phyloP scores from a whole-genome alignment of 2,329 filamentous ascomycete species.

The Gaeumannomyces tritici region DNA sequence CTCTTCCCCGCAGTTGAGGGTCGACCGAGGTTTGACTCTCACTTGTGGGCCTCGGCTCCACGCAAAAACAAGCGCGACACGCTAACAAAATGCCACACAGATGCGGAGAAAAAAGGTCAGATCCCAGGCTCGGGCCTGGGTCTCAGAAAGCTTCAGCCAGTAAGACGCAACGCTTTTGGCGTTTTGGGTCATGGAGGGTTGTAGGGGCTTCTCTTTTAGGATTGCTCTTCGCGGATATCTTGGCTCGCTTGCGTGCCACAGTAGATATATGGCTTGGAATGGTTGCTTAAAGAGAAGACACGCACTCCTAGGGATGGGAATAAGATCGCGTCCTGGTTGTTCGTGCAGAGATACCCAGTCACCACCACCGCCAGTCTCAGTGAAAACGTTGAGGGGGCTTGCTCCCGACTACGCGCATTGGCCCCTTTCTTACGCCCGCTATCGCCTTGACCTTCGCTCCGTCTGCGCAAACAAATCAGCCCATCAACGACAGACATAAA shows the following conservation, averaged over 20 bases:
- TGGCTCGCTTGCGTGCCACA: too few relatives aligned
- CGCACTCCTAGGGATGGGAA: neutral
- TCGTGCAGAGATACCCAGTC: neutral
- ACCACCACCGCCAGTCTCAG: neutral
- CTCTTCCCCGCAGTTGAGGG: neutral
- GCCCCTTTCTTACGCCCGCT: neutral
- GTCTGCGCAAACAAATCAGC: neutral
- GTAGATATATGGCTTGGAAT: neutral
- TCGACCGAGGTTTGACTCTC: too few relatives aligned
- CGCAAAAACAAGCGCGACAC: neutral
- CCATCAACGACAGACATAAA: neutral
- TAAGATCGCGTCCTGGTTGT: neutral
- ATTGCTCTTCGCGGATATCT: neutral
- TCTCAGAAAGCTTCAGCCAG: neutral
- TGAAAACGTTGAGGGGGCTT: neutral
- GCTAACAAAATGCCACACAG: neutral
- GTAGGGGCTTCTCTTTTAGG: neutral
- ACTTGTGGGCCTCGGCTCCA: neutral
- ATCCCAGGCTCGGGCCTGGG: neutral
- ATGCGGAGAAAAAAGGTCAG: neutral
- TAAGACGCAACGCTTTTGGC: neutral
- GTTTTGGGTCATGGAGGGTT: neutral
- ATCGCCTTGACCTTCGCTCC: neutral
- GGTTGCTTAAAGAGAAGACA: neutral
- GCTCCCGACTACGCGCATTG: neutral